Base-by-base conservation (phyloP, 2,329 filamentous ascomycete species). In the Moelleriella libera region DNA sequence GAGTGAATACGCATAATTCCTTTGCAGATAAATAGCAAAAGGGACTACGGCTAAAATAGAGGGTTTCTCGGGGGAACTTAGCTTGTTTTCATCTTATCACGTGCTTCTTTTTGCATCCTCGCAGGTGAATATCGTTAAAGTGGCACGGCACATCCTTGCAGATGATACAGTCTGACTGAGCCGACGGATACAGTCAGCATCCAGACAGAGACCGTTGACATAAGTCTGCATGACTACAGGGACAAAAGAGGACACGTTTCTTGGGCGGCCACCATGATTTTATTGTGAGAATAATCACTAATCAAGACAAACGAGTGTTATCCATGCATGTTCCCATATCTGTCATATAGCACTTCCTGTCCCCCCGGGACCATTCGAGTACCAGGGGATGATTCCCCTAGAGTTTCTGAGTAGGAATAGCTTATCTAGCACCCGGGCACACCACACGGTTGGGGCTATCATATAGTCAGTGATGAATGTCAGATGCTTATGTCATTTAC, bases 1-100 rank as follows among this genome's bases (percentile, higher is more conserved):
- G 45, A 11, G 46, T 48, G 7, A 48, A 47, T 11, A 50, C 43
- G 12, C 46, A 45, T 10, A 32, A 37, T 10, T 50, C 48, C 8
- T 50, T 50, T 45, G 30, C 10, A 21, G 41, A 40, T 5, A 37
- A 37, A 37, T 12, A 37, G 12, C 8, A 37, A 37, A 3, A 37
- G 12, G 8, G 12, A 37, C 11, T 11, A 37, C 8, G 34, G 8
- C 8, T 37, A 21, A 21, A 21, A 21, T 21, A 21, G 2, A 21
- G 34, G 34, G 3, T 37, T 12, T 37, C 32, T 37, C 21, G 21
- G 21, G 21, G 21, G 21, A 21, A 2, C 21, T 21, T 21, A 21
- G 21, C 21, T 21, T 21, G 21, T 21, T 21, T 3, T 21, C 21
- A 21, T 21, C 21, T 21, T 21, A 21, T 21, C 21, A 21, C 21